A percentile compares a stretch with the other conserved stretches of the same genome.
phyloP scores from a whole-genome alignment of 2,329 filamentous ascomycete species.

The Fusarium sp. region DNA sequence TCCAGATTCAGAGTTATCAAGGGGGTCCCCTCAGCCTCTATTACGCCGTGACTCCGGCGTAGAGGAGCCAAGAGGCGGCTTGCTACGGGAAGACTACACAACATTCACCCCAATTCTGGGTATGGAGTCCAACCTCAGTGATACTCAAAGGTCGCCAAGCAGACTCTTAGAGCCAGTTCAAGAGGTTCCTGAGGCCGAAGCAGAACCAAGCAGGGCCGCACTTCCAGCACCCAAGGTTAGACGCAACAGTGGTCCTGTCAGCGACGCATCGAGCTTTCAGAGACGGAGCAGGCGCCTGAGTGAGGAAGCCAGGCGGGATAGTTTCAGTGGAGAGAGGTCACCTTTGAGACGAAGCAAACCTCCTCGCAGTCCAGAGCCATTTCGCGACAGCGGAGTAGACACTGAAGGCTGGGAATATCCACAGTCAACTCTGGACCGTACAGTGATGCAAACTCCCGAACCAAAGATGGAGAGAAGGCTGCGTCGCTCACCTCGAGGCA shows the following conservation, averaged over 20 bases:
- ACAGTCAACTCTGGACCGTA: conserved; percentile 36
- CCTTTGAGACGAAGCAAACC: conserved; percentile 52
- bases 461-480: conserved; percentile 43
- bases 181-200: conserved; percentile 61
- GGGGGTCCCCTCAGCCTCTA: conserved; percentile 42
- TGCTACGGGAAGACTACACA: conserved; percentile 49
- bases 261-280: conserved; percentile 55
- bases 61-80: conserved; percentile 46
- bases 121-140: conserved; percentile 47
- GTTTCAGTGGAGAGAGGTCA: conserved; percentile 58
- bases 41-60: conserved; percentile 48
- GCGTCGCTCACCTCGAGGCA: conserved; percentile 50
- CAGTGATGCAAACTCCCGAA: conserved; percentile 46
- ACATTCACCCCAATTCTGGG: conserved; percentile 38
- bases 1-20: conserved; percentile 36
- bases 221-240: conserved; percentile 47
- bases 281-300: conserved; percentile 51
- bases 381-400: conserved; percentile 68
- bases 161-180: conserved; percentile 63
- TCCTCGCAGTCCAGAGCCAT: conserved; percentile 49
- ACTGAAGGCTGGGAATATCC: conserved; percentile 60
- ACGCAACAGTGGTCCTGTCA: conserved; percentile 49
- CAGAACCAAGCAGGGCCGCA: conserved; percentile 40
- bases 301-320: conserved; percentile 61
- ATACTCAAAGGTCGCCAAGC: conserved; percentile 57